Base-by-base conservation (phyloP, 306 rosid genomes). In the Dryas drummondii region DNA sequence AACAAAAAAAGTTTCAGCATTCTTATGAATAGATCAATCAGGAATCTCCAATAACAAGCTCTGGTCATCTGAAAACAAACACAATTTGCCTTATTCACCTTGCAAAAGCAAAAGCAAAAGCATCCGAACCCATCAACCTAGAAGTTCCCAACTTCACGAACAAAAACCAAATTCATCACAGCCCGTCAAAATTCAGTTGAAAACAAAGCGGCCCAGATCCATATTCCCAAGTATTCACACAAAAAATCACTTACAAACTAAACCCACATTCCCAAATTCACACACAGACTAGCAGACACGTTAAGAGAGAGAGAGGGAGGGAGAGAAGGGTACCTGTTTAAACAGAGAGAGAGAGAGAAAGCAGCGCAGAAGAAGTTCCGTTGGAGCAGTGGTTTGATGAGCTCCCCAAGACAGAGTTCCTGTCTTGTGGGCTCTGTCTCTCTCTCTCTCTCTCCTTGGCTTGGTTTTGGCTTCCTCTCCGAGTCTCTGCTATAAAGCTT, bases 201-300 rank as follows among this genome's bases (percentile, higher is more conserved):
- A 76, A 79, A 12, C 16, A 67, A 74, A 71, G 37, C 72, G 61
- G 6, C 86, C 82, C 90, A 82, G 92, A 88, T 87, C 92, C 84
- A 76, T 74, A 68, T 11, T 64, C 49, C 26, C 60, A 45, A 47
- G 42, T 32, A 50, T 0, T 41, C 16, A 62, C 72, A 51, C 40
- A 44, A 40, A 61, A 63, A 61, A 61, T 70, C 41, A 58, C 59
- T 47, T 11, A 46, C 17, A 66, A 55, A 71, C 73, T 53, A 78
- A 70, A 82, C 27, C 61, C 71, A 55, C 73, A 73, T 64, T 68
- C 57, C 44, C 57, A 71, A 64, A 62, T 60, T 49, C 16, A 75
- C 26, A 71, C 45, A 17, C 44, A 50, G 62, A 59, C 54, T 52
- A 61, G 59, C 63, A 47, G 4, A 7, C 5, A 48, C 15, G 19